Conservation (phyloP, 805 yeast species). For the Wickerhamomyces alni region DNA sequence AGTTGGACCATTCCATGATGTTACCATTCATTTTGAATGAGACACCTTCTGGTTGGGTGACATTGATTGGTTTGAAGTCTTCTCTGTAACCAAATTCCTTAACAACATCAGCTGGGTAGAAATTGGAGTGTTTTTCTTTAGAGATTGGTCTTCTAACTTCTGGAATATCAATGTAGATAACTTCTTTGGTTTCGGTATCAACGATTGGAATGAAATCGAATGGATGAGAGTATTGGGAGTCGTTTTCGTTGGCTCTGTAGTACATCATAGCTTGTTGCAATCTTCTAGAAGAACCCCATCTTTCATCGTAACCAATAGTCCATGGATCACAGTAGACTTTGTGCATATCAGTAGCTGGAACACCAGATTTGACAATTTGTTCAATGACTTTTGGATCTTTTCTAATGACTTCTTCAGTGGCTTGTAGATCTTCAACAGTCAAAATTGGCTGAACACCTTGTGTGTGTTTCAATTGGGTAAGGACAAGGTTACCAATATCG, state of each 20-base stretch:
- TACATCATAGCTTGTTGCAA: constrained; percentile 78
- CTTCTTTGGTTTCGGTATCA: constrained; percentile 64
- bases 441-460: constrained; percentile 71
- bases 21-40: constrained; percentile 68
- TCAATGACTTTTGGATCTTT: constrained; percentile 65
- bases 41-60: constrained; percentile 80
- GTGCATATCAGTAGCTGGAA: constrained; percentile 43
- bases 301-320: constrained; percentile 67
- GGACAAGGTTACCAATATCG: constrained; percentile 42
- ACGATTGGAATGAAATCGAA: constrained; percentile 80
- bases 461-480: constrained; percentile 41
- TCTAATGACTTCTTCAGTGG: constrained; percentile 61
- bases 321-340: constrained; percentile 62
- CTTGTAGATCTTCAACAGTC: constrained; percentile 60
- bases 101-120: constrained; percentile 58
- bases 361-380: constrained; percentile 66
- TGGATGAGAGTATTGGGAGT: constrained; percentile 62
- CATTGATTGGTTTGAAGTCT: constrained; percentile 58
- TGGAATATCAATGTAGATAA: constrained; percentile 71
- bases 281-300: constrained; percentile 74
- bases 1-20: constrained; percentile 72
- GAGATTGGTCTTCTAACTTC: constrained; percentile 67
- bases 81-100: constrained; percentile 61
- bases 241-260: constrained; percentile 71
- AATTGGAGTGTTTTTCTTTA: constrained; percentile 61